A percentile compares a stretch with the other conserved stretches of the same genome.
These are phyloP conservation scores for Davidsoniella australis DNA, from an alignment of 2,329 filamentous ascomycete species.

Conservation along the genomic window DNA sequence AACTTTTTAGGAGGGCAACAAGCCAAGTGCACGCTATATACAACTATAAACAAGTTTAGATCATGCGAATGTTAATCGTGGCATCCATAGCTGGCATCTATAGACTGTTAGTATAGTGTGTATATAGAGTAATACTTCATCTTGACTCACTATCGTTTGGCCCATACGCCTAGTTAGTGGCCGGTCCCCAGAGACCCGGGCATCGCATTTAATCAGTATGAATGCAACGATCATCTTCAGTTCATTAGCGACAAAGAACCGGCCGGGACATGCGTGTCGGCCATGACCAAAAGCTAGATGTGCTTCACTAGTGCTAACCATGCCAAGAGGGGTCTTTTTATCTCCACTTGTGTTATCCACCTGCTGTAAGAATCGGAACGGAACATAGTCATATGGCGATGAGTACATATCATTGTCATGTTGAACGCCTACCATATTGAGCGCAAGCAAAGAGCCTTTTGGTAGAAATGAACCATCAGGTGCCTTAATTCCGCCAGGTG, in stretches of 20 bases:
- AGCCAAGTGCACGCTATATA: no score
- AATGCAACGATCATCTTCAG: slow-evolving; percentile 37
- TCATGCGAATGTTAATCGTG: no score
- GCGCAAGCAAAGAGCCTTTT: slow-evolving; percentile 25
- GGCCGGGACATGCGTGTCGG: slow-evolving; percentile 35
- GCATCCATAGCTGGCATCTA: no score
- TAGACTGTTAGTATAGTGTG: no score
- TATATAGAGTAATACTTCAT: slow-evolving; percentile 16
- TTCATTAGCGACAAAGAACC: slow-evolving; percentile 39
- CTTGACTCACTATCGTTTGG: slow-evolving; percentile 19
- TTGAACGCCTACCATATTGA: slow-evolving; percentile 28
- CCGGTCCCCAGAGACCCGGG: slow-evolving; percentile 24
- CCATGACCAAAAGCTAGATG: slow-evolving; percentile 41
- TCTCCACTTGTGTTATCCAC: slow-evolving; percentile 19
- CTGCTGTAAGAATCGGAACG: slow-evolving; percentile 25
- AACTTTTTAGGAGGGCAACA: no score
- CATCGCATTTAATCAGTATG: slow-evolving; percentile 34
- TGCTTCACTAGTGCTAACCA: slow-evolving; percentile 34
- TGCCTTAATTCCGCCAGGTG: slow-evolving; percentile 20
- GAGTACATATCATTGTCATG: slow-evolving; percentile 29
- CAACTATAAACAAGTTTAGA: no score
- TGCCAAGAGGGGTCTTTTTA: slow-evolving; percentile 23
- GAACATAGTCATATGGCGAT: slow-evolving; percentile 27
- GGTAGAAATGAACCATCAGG: slow-evolving; percentile 29
- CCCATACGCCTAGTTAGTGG: slow-evolving; percentile 29